A percentile compares a stretch with the other conserved stretches of the same genome.
phyloP scores from a whole-genome alignment of 2,329 filamentous ascomycete species.

The Lachnellula occidentalis region DNA sequence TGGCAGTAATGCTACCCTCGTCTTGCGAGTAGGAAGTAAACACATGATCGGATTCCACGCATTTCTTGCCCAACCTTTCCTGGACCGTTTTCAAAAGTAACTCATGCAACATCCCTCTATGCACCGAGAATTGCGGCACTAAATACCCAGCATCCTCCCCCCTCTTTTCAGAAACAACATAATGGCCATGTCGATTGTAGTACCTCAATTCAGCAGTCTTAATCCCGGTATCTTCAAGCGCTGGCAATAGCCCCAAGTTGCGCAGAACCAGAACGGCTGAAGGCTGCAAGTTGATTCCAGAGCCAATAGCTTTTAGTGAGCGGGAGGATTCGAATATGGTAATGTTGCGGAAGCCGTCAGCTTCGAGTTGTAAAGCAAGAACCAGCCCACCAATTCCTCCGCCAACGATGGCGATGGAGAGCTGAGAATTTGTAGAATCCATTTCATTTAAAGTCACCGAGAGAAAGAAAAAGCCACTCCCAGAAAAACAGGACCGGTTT shows the following conservation, averaged over 20 bases:
- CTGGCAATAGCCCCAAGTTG: conserved; percentile 38
- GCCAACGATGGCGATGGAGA: background rate
- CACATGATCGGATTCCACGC: conserved; percentile 36
- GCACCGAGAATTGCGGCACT: conserved; percentile 40
- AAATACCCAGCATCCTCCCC: conserved; percentile 37
- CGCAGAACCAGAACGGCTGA: conserved; percentile 40
- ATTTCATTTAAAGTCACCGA: background rate
- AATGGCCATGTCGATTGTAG: conserved; percentile 39
- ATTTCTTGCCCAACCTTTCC: conserved; percentile 35
- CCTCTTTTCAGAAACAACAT: conserved; percentile 38
- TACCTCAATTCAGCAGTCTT: conserved; percentile 40
- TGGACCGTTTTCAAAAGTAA: conserved; percentile 38
- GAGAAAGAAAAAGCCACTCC: background rate
- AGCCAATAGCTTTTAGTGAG: conserved; percentile 38
- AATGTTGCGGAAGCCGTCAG: conserved; percentile 35
- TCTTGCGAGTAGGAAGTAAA: conserved; percentile 34
- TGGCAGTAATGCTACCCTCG: conserved; percentile 33
- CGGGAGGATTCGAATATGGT: conserved; percentile 38
- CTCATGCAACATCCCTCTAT: conserved; percentile 42
- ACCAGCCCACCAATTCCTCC: background rate
- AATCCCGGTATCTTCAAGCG: conserved; percentile 36
- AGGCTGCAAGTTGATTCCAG: conserved; percentile 43
- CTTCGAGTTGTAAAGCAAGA: conserved; percentile 26
- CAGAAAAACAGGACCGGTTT: background rate
- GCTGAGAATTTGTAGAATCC: background rate